A percentile compares a stretch with the other conserved stretches of the same genome.
Conservation (phyloP, 805 yeast genomes). For the Kodamaea lidongshanica region DNA sequence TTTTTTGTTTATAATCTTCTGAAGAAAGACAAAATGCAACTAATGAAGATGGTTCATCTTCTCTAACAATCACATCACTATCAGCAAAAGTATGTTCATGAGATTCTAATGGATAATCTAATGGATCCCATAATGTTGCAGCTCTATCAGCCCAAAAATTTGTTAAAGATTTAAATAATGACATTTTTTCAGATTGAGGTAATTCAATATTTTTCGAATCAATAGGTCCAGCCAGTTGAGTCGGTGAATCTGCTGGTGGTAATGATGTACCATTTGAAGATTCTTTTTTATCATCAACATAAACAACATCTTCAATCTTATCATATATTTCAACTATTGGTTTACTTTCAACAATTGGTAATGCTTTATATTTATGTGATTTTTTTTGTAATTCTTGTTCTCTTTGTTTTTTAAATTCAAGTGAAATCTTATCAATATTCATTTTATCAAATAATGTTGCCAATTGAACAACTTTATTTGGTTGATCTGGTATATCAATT, state of each 20-base stretch:
- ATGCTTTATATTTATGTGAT: slow-evolving; percentile 58
- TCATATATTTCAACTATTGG: slow-evolving; percentile 91
- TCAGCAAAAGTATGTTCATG: slow-evolving; percentile 91
- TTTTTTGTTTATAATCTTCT: slow-evolving; percentile 68
- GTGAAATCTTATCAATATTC: slow-evolving; percentile 73
- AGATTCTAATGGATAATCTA: slow-evolving; percentile 72
- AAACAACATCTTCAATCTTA: slow-evolving; percentile 83
- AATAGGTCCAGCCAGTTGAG: neutral
- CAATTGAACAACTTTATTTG: slow-evolving; percentile 49
- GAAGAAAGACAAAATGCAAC: slow-evolving; percentile 90
- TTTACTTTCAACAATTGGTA: slow-evolving; percentile 64
- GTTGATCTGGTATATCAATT: slow-evolving; percentile 5
- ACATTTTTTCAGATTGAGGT: slow-evolving; percentile 56
- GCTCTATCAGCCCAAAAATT: slow-evolving; percentile 98
- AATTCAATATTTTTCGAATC: slow-evolving; percentile 18
- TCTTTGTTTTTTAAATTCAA: slow-evolving; percentile 83
- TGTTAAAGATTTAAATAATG: slow-evolving; percentile 75
- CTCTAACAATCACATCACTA: slow-evolving; percentile 87
- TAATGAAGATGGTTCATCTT: slow-evolving; percentile 92
- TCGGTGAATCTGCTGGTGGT: slow-evolving; percentile 1
- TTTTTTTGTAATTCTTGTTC: slow-evolving; percentile 64
- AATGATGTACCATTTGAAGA: too few species aligned
- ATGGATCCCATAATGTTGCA: slow-evolving; percentile 90
- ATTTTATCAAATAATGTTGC: slow-evolving; percentile 66
- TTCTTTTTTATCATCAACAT: slow-evolving; percentile 25